Evolutionary conservation across 495 filamentous ascomycete genomes (phyloP).

Genomic region (Niebla homalea): DNA sequence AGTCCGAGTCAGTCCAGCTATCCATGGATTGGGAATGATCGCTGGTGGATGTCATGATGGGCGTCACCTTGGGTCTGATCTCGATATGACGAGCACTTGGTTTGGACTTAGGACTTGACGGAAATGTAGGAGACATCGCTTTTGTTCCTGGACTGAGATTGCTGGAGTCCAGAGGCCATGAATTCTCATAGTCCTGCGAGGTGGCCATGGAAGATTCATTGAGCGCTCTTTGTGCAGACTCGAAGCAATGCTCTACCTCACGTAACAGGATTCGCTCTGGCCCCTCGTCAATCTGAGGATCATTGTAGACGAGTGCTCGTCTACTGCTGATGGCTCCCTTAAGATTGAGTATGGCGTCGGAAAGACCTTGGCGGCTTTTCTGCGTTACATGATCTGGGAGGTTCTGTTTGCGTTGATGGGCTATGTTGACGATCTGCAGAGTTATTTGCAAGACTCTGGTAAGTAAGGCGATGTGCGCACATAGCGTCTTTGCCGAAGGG

Average conservation of each 20-base stretch:
- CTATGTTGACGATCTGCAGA: constrained; percentile 9
- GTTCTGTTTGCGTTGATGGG: constrained; percentile 12
- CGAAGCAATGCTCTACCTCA: not conserved
- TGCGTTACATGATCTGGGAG: constrained; percentile 4
- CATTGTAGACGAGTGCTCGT: not conserved
- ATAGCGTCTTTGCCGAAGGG: not conserved
- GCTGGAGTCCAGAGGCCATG: not conserved
- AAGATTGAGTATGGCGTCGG: constrained; percentile 3
- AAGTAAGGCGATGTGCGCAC: constrained; percentile 7
- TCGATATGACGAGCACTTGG: constrained; percentile 1
- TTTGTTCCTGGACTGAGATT: not conserved
- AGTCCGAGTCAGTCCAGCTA: constrained; percentile 10
- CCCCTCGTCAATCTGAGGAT: not conserved
- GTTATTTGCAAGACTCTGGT: constrained; percentile 9
- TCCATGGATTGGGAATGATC: not conserved
- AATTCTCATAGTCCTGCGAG: not conserved
- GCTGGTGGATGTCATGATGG: not conserved
- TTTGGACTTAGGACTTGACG: not conserved
- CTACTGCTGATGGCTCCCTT: constrained; percentile 2
- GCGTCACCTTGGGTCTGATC: not conserved
- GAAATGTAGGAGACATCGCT: not conserved
- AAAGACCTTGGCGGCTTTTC: constrained; percentile 1
- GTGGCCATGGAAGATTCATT: not conserved
- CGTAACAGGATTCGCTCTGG: not conserved
- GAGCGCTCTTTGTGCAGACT: not conserved